A percentile compares a stretch with the other conserved stretches of the same genome.
These are phyloP conservation scores for Cairneyella variabilis DNA, from an alignment of 495 filamentous ascomycete genomes.

Conservation along the genomic window DNA sequence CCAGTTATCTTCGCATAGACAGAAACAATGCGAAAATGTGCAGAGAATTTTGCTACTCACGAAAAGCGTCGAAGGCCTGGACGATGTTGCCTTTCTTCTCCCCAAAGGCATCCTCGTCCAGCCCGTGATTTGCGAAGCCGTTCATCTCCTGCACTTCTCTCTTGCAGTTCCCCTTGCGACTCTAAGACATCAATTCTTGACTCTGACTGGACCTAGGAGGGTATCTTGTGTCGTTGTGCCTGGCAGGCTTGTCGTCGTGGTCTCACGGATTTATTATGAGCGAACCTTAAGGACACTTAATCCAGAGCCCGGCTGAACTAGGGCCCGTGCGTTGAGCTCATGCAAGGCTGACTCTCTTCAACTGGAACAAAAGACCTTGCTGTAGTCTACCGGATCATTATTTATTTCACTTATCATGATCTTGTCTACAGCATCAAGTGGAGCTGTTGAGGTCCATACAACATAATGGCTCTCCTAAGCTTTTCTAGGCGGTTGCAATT, in stretches of 20 bases:
- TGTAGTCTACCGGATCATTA: too few relatives aligned
- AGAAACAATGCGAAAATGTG: too few relatives aligned
- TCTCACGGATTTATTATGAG: slow-evolving; percentile 24
- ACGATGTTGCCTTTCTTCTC: slow-evolving; percentile 64
- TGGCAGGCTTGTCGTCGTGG: neutral
- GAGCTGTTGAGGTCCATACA: too few relatives aligned
- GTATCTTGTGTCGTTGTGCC: neutral
- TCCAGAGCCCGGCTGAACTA: slow-evolving; percentile 45
- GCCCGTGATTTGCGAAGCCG: slow-evolving; percentile 60
- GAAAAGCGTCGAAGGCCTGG: slow-evolving; percentile 94
- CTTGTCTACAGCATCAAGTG: too few relatives aligned
- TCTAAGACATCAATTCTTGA: slow-evolving; percentile 5
- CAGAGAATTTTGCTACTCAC: too few relatives aligned
- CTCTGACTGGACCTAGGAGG: neutral
- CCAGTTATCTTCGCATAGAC: too few relatives aligned
- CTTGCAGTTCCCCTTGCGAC: neutral
- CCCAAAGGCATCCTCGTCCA: slow-evolving; percentile 77
- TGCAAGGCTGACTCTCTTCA: too few relatives aligned
- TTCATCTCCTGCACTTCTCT: slow-evolving; percentile 36
- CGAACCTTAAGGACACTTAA: slow-evolving; percentile 48
- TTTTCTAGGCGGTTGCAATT: too few relatives aligned
- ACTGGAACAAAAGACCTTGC: too few relatives aligned
- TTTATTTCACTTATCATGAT: too few relatives aligned
- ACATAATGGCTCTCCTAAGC: too few relatives aligned
- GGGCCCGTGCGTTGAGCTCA: neutral